These are phyloP conservation scores for Gossypium stocksii DNA, from an alignment of 345 rosid genomes.

Conservation along the genomic window DNA sequence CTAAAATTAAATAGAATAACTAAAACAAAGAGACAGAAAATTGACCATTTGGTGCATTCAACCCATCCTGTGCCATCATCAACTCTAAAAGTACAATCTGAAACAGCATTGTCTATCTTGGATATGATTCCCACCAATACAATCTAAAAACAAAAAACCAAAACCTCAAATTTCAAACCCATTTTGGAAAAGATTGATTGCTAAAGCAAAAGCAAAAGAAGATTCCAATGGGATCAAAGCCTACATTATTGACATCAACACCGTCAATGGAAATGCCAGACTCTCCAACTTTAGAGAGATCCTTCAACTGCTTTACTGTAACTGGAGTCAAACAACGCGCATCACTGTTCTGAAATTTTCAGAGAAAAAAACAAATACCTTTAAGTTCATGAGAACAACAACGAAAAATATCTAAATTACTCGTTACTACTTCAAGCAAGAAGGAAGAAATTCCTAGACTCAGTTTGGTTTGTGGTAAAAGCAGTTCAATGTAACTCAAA, in stretches of 20 bases:
- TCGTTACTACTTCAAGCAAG: not conserved
- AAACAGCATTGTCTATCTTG: constrained; percentile 68
- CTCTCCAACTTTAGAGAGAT: constrained; percentile 42
- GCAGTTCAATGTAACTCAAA: not conserved
- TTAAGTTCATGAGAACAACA: not conserved
- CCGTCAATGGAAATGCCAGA: constrained; percentile 53
- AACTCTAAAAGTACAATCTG: constrained; percentile 56
- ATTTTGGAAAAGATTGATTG: not conserved
- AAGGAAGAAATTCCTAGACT: not conserved
- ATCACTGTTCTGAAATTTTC: constrained; percentile 45
- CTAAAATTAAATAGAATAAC: not conserved
- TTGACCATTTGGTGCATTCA: constrained; percentile 79
- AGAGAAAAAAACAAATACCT: not conserved
- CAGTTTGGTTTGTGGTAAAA: not conserved
- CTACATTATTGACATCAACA: constrained; percentile 53
- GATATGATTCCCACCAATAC: constrained; percentile 57
- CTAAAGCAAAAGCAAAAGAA: not conserved
- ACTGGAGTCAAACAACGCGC: constrained; percentile 57
- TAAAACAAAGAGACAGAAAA: not conserved
- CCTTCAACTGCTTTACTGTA: constrained; percentile 62
- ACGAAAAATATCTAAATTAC: not conserved
- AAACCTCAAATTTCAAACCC: not conserved
- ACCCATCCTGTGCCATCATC: constrained; percentile 87
- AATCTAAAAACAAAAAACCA: constrained; percentile 39
- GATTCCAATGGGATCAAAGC: constrained; percentile 9